Base-by-base conservation (phyloP, 2,329 filamentous ascomycete genomes). In the Raffaelea albimanens region DNA sequence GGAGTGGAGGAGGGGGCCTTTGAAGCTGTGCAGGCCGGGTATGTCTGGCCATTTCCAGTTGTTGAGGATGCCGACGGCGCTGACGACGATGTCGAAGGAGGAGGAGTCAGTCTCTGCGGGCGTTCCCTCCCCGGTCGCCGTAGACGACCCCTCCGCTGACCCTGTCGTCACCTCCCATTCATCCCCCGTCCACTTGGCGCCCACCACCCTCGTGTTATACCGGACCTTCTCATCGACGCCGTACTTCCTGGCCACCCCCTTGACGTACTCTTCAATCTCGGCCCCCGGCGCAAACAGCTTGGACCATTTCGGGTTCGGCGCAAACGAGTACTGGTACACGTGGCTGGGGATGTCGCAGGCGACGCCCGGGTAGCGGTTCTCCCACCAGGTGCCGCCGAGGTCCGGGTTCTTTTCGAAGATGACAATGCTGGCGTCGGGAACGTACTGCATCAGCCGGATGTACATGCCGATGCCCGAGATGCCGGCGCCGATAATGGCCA, bases 401-500 rank as follows among this genome's bases (percentile, higher is more conserved):
- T 16, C 34, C 13, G 34, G 34, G 34, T 38, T 38, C 18, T 38
- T 38, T 8, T 38, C 34, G 14, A 45, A 53, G 2, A 56, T 33
- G 3, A 48, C 48, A n/a, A 48, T 33, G 1, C 22, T 40, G 3
- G 52, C 21, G n/a, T 48, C 51, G 0, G 48, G 52, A 3, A 56
- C 52, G 31, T 56, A 52, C 19, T 50, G 47, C 20, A 50, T 45
- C 14, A 56, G 40, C 2, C 52, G 44, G 8, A 55, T 49, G 16
- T 50, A 46, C 7, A 50, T 50, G 2, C 49, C 46, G 9, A 79
- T 59, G 62, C 72, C 47, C 69, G 71, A 52, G 67, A 77, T 52
- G 70, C 78, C 53, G 66, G 71, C 57, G 73, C 74, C 57, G 58
- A 78, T 44, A 18, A 54, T 39, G 36, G 34, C 18, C 34, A 38